Percentiles rank a stretch among this genome's conserved stretches.
Conservation (phyloP, 2,329 filamentous ascomycete species). For the Beauveria scarabaeidicola region DNA sequence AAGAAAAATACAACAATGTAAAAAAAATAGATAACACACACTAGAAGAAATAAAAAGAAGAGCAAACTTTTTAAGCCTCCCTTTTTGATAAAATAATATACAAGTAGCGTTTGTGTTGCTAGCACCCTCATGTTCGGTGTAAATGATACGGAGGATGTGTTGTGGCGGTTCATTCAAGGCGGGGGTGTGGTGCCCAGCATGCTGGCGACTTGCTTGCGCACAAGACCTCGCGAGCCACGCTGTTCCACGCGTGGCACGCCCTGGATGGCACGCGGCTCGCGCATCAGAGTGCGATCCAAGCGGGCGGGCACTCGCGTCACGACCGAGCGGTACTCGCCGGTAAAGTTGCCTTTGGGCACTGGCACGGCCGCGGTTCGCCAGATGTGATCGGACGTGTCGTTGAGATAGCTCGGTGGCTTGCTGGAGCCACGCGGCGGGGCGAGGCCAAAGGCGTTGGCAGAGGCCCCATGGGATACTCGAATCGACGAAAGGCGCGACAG, state of each 20-base stretch:
- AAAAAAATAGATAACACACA: background rate
- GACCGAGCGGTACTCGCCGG: slow-evolving; percentile 52
- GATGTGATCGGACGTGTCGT: slow-evolving; percentile 67
- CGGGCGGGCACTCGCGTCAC: slow-evolving; percentile 66
- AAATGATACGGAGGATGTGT: background rate
- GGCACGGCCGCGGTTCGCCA: slow-evolving; percentile 63
- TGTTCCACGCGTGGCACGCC: slow-evolving; percentile 63
- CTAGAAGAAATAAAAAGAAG: background rate
- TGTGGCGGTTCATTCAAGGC: slow-evolving; percentile 16
- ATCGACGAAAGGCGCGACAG: slow-evolving; percentile 54
- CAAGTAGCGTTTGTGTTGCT: background rate
- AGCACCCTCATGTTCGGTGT: background rate
- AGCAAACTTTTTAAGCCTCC: slow-evolving; percentile 3
- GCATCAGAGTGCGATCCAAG: slow-evolving; percentile 80
- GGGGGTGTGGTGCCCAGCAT: slow-evolving; percentile 37
- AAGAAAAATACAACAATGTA: background rate
- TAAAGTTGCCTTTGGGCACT: slow-evolving; percentile 52
- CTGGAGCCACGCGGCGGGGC: slow-evolving; percentile 26
- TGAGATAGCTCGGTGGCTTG: slow-evolving; percentile 53
- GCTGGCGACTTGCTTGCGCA: slow-evolving; percentile 48
- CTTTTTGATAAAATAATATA: background rate
- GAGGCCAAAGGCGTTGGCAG: slow-evolving; percentile 30
- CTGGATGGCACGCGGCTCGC: slow-evolving; percentile 82
- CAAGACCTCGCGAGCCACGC: slow-evolving; percentile 39
- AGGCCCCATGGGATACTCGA: slow-evolving; percentile 45